phyloP scores from a whole-genome alignment of 495 filamentous ascomycete species.

The Aspergillus sclerotioniger region DNA sequence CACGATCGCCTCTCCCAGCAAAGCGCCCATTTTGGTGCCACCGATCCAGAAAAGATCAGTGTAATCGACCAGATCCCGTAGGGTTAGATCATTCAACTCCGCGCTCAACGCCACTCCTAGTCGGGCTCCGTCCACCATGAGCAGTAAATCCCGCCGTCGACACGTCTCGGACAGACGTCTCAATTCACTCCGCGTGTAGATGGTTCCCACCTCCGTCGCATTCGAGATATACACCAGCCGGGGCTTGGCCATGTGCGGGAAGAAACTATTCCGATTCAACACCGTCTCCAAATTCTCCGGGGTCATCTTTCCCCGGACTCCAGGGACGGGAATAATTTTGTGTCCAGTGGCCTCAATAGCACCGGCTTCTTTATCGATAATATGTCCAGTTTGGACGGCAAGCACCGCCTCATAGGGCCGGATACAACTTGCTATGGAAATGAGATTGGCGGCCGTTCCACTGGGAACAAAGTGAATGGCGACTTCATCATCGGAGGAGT shows the following conservation, averaged over 20 bases:
- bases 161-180: slow-evolving; percentile 31
- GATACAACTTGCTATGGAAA: slow-evolving; percentile 45
- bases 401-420: slow-evolving; percentile 45
- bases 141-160: slow-evolving; percentile 31
- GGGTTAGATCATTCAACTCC: slow-evolving; percentile 31
- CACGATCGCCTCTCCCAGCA: slow-evolving; percentile 45
- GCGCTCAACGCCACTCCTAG: slow-evolving; percentile 39
- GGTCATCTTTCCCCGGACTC: slow-evolving; percentile 41
- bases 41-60: slow-evolving; percentile 49
- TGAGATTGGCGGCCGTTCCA: slow-evolving; percentile 44
- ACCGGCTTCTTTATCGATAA: slow-evolving; percentile 43
- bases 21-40: slow-evolving; percentile 43
- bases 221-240: slow-evolving; percentile 45
- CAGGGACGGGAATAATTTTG: slow-evolving; percentile 42
- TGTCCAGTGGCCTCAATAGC: slow-evolving; percentile 47
- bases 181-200: slow-evolving; percentile 39
- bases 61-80: slow-evolving; percentile 37
- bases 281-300: slow-evolving; percentile 35
- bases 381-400: slow-evolving; percentile 41
- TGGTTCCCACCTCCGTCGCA: slow-evolving; percentile 42
- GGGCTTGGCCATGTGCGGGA: slow-evolving; percentile 45
- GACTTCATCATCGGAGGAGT: slow-evolving; percentile 35
- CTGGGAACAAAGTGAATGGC: slow-evolving; percentile 46
- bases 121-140: slow-evolving; percentile 44
- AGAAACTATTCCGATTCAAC: slow-evolving; percentile 39